Evolutionary conservation across 129 eudicot species (phyloP).

Genomic region (Tagetes patula): DNA sequence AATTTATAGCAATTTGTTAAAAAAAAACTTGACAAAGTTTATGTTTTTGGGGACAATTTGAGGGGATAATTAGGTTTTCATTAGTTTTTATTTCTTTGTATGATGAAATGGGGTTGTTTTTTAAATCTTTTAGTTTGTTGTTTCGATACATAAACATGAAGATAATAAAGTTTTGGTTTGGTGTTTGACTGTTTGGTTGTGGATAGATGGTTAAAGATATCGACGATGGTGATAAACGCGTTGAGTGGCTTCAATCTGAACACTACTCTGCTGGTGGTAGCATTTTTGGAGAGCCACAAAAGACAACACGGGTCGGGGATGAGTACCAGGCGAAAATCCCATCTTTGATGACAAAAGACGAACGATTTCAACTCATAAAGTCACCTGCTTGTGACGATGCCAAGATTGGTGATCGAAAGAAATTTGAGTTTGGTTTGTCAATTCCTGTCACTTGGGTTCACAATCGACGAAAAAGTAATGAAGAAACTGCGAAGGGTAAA

Average conservation of each 20-base stretch:
- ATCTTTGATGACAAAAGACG: slow-evolving; percentile 28
- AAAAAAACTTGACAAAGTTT: background rate
- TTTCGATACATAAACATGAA: background rate
- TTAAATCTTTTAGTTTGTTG: slow-evolving; percentile 8
- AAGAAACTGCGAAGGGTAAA: slow-evolving; percentile 15
- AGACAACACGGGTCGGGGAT: slow-evolving; percentile 49
- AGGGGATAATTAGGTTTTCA: background rate
- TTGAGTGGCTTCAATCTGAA: slow-evolving; percentile 31
- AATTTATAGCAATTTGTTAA: background rate
- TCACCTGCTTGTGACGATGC: slow-evolving; percentile 20
- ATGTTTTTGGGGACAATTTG: slow-evolving; percentile 7
- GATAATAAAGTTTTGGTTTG: background rate
- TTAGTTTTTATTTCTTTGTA: background rate
- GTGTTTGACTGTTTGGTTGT: slow-evolving; percentile 22
- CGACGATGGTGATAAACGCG: slow-evolving; percentile 28
- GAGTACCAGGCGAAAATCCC: slow-evolving; percentile 56
- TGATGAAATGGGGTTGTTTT: background rate
- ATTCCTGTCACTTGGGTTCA: slow-evolving; percentile 48
- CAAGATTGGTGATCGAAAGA: slow-evolving; percentile 10
- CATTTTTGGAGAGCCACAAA: slow-evolving; percentile 40
- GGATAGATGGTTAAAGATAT: slow-evolving; percentile 28
- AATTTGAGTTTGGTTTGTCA: slow-evolving; percentile 34
- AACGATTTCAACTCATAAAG: slow-evolving; percentile 24
- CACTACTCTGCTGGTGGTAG: slow-evolving; percentile 35
- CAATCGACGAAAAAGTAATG: slow-evolving; percentile 11